Base-by-base conservation (phyloP, 2,329 filamentous ascomycete genomes). In the Cladophialophora bantiana region DNA sequence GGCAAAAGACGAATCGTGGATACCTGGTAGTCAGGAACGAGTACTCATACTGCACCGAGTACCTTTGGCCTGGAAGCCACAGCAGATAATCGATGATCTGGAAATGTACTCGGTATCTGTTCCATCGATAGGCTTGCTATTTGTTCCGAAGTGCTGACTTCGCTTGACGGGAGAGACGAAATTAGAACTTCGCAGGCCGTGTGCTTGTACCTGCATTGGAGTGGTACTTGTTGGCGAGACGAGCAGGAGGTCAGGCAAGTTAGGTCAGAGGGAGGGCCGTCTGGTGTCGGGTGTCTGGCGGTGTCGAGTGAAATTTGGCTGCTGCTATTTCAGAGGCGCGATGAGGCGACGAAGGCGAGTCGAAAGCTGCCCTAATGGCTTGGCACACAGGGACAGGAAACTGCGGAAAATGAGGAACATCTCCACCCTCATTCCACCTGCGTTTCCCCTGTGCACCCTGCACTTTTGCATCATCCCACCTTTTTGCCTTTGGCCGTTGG, bases 171-270 rank as follows among this genome's bases (percentile, higher is more conserved):
- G 9, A 6, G 32, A 10, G 59, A 61, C 50, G 59, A 42, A 61
- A 61, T 50, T 61, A 54, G 59, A 9, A 61, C 18, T 35, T 4
- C 18, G 59, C 45, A 42, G 1, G 9, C 26, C 5, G 26, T 55
- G 52, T 36, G 34, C 31, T 15, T 9, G 59, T 61, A 53, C 59
- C 59, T 61, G 59, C 59, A 61, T 61, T 45, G n/a, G 56, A 42
- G 40, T 15, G 13, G 26, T 4, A 35, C 9, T 12, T 34, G 31
- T 34, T 18, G 10, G 42, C 45, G 45, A 50, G 18, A 50, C 20
- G 18, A 20, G 45, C 12, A 18, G 45, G 45, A 26, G 6, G 45
- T 26, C 26, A 26, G 26, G 26, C 2, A 26, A 26, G 26, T 3
- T 26, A 26, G 26, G 26, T 26, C 26, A 26, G 26, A 26, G 26